phyloP scores from a whole-genome alignment of 2,329 filamentous ascomycete genomes.

The Byssochlamys sp. region DNA sequence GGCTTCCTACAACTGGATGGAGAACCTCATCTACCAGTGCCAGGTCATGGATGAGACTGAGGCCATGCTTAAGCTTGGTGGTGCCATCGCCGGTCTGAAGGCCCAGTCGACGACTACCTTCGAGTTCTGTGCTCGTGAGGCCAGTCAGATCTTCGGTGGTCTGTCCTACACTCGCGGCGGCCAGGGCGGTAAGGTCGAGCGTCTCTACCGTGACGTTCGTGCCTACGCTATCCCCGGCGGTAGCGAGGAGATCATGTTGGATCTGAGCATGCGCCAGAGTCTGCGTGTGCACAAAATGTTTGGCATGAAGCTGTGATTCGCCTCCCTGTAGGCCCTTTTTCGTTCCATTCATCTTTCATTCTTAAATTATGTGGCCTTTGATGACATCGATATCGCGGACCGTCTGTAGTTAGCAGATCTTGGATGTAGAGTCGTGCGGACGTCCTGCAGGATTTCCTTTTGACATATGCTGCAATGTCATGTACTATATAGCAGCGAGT shows the following conservation, averaged over 20 bases:
- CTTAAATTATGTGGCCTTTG: not conserved
- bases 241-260: conserved; percentile 96
- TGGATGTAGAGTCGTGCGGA: not conserved
- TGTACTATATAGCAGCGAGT: not conserved
- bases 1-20: conserved; percentile 91
- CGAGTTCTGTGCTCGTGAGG: conserved; percentile 94
- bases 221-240: conserved; percentile 95
- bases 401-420: not conserved
- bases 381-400: not conserved
- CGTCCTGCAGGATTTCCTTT: not conserved
- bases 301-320: conserved; percentile 80
- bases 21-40: conserved; percentile 89
- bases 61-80: conserved; percentile 90
- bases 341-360: conserved; percentile 4
- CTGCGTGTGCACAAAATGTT: conserved; percentile 78
- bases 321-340: not conserved
- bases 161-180: conserved; percentile 85
- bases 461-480: not conserved
- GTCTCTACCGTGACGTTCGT: conserved; percentile 86
- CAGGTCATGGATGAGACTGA: conserved; percentile 86
- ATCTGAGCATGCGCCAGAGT: conserved; percentile 85
- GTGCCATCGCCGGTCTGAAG: conserved; percentile 86
- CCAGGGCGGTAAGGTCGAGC: conserved; percentile 89
- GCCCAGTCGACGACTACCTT: conserved; percentile 90
- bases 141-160: conserved; percentile 93